Percentiles rank a stretch among this genome's conserved stretches.
Evolutionary conservation across 352 stramenopile species (phyloP).

Genomic region (Phytophthora aleatoria): DNA sequence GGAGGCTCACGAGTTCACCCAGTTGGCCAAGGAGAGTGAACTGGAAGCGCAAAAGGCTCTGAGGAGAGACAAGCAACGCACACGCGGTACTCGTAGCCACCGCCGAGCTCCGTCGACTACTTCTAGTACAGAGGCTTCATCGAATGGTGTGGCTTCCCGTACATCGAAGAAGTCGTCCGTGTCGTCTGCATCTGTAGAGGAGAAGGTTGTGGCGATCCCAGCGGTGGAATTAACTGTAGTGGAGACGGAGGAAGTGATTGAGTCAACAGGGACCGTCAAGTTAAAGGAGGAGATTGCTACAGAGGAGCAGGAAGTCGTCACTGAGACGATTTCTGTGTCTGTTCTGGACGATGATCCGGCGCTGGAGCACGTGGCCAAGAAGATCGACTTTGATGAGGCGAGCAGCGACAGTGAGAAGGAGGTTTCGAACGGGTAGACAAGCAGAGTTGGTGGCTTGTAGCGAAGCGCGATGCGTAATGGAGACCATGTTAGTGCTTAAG

Average conservation of each 20-base stretch:
- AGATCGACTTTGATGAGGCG: constrained; percentile 43
- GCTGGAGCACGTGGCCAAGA: constrained; percentile 37
- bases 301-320: constrained; percentile 8
- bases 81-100: constrained; percentile 7
- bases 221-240: not conserved
- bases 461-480: not conserved
- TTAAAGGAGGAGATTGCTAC: not conserved
- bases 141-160: constrained; percentile 18
- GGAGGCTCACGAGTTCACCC: constrained; percentile 55
- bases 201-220: constrained; percentile 10
- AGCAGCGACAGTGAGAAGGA: constrained; percentile 41
- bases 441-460: not conserved
- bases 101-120: constrained; percentile 14
- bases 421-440: constrained; percentile 18
- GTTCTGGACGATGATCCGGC: constrained; percentile 20
- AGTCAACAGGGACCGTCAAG: not conserved
- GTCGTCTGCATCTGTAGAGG: constrained; percentile 20
- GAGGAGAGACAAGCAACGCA: constrained; percentile 18
- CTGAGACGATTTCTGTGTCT: constrained; percentile 1
- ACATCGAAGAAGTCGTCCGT: constrained; percentile 38
- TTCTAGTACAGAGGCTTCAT: constrained; percentile 26
- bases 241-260: constrained; percentile 1
- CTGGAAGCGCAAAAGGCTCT: constrained; percentile 19
- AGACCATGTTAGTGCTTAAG: not conserved
- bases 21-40: constrained; percentile 35